phyloP scores from a whole-genome alignment of 768 basidiomycete species.

The Lyophyllum atratum region DNA sequence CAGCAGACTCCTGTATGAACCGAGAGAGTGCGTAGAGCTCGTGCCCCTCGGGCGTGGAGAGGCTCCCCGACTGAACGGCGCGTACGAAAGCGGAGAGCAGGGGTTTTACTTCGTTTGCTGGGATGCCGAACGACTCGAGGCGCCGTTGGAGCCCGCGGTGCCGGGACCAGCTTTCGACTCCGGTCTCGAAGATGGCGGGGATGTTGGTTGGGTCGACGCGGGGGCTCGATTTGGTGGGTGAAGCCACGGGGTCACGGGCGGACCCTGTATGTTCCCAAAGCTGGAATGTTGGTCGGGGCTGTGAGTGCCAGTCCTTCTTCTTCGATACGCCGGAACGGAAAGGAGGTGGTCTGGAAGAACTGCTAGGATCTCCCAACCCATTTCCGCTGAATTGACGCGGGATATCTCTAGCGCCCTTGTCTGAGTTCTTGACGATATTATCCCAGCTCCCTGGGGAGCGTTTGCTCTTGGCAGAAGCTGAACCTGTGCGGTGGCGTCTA shows the following conservation, averaged over 20 bases:
- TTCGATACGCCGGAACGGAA: background rate
- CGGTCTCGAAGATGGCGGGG: slow-evolving; percentile 33
- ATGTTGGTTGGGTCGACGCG: slow-evolving; percentile 21
- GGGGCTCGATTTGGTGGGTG: background rate
- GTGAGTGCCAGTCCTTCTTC: background rate
- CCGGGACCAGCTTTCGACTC: slow-evolving; percentile 42
- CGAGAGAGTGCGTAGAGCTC: slow-evolving; percentile 42
- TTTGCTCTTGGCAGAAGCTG: background rate
- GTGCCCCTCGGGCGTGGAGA: slow-evolving; percentile 28
- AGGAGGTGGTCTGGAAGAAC: background rate
- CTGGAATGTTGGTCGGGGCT: background rate
- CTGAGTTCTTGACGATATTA: no score
- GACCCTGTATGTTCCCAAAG: background rate
- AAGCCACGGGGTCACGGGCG: background rate
- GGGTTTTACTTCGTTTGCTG: slow-evolving; percentile 32
- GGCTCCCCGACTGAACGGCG: slow-evolving; percentile 36
- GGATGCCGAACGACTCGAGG: slow-evolving; percentile 52
- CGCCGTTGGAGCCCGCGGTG: slow-evolving; percentile 35
- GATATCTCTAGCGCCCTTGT: no score
- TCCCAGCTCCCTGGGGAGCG: background rate
- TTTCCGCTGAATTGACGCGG: no score
- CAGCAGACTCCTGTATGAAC: slow-evolving; percentile 38
- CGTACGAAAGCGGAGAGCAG: slow-evolving; percentile 45
- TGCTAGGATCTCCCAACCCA: background rate
- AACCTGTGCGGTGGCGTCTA: slow-evolving; percentile 1